Evolutionary conservation across 345 rosid species (phyloP).

Genomic region (Orychophragmus violaceus): DNA sequence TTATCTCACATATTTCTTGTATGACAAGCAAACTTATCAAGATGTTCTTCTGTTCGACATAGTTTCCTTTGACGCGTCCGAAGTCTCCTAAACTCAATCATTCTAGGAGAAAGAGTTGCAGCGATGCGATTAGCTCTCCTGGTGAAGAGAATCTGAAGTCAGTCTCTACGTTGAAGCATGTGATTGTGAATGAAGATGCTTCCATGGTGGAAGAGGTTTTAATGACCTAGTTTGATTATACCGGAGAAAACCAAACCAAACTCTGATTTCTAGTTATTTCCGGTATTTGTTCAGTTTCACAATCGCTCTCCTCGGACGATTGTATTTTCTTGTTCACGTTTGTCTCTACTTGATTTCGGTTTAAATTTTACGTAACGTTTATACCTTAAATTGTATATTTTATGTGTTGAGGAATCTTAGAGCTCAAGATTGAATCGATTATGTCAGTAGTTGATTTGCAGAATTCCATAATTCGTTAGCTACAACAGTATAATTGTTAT

Average conservation of each 20-base stretch:
- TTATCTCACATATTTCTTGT: not conserved
- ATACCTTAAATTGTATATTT: conserved; percentile 11
- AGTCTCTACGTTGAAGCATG: conserved; percentile 29
- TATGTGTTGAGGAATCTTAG: conserved; percentile 10
- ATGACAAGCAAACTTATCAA: conserved; percentile 5
- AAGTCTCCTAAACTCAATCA: conserved; percentile 49
- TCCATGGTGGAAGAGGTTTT: not conserved
- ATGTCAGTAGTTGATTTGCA: not conserved
- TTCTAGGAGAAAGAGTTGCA: conserved; percentile 66
- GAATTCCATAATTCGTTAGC: not conserved
- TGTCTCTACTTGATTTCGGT: conserved; percentile 25
- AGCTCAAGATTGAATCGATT: not conserved
- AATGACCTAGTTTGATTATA: not conserved
- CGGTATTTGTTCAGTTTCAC: not conserved
- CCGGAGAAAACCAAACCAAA: conserved; percentile 1
- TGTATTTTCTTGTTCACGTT: conserved; percentile 8
- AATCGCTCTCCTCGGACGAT: not conserved
- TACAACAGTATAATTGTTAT: not conserved
- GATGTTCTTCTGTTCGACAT: not conserved
- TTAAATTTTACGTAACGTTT: conserved; percentile 12
- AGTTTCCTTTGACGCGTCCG: conserved; percentile 85
- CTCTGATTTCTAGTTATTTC: not conserved
- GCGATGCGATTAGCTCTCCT: conserved; percentile 44
- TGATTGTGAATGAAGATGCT: conserved; percentile 1
- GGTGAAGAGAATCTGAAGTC: conserved; percentile 44